Evolutionary conservation across 352 stramenopile species (phyloP), one percentile per base, ranked within the genome.

Genomic region (Phytophthora foliorum): DNA sequence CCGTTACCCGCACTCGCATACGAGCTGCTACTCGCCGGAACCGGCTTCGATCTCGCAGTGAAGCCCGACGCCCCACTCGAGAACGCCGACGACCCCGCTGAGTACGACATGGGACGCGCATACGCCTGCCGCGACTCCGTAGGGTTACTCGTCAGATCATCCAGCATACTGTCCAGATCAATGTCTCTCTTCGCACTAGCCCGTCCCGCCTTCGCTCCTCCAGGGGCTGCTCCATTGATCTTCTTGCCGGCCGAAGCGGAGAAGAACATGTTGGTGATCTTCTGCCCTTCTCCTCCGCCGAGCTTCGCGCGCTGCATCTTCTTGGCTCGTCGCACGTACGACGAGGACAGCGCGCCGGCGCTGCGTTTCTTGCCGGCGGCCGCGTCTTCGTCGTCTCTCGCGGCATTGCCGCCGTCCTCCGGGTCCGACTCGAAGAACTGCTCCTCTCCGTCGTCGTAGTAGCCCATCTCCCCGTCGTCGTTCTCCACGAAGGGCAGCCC

Each of bases 261-360:
- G 69, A 94, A 94, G 57, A 96, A 96, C 85, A 96, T 93, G 62
- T 92, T 94, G 52, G 88, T 93, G 69, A 96, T 96, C 77, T 96
- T 96, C 67, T 93, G 84, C 48, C 93, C 89, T 34, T 79, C 88
- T 32, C 82, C 81, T 6, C 67, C 69, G 39, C 84, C 84, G 0
- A 95, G 75, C 65, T 96, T 95, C 8, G 88, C 88, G 36, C 89
- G 77, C 63, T 95, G 88, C 74, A 94, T 86, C 67, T 89, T 93
- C 73, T 96, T 95, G 24, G 88, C 88, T 38, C 85, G 78, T 4
- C 87, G 75, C 19, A 87, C 79, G 57, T 95, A 95, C 6, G 84
- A 74, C 42, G 82, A 94, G 8, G 88, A 95, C 32, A 95, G 74
- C 7, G 89, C 87, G 7, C 88, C 89, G 16, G 88, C 87, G 39